These are phyloP conservation scores for Colletotrichum lini DNA, from an alignment of 2,329 filamentous ascomycete genomes.

Conservation along the genomic window DNA sequence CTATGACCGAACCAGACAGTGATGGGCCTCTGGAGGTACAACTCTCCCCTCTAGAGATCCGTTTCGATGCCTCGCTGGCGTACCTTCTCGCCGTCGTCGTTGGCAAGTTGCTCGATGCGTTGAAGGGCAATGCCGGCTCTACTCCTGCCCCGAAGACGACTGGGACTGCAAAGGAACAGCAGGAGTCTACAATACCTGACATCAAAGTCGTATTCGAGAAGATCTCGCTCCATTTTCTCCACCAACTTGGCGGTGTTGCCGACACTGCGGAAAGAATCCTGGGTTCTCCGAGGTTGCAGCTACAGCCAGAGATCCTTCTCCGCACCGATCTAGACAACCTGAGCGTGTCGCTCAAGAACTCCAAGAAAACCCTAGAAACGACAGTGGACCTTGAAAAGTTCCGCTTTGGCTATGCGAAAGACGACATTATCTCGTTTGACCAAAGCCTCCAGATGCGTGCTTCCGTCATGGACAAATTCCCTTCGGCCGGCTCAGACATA, in stretches of 20 bases:
- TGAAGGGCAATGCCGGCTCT: constrained; percentile 51
- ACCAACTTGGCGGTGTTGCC: constrained; percentile 66
- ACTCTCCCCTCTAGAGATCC: constrained; percentile 66
- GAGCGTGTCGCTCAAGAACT: constrained; percentile 49
- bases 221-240: constrained; percentile 69
- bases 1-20: constrained; percentile 35
- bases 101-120: constrained; percentile 62
- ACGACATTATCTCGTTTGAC: constrained; percentile 76
- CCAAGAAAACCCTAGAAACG: constrained; percentile 49
- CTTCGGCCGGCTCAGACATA: constrained; percentile 70
- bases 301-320: constrained; percentile 66
- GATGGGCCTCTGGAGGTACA: constrained; percentile 63
- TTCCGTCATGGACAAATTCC: constrained; percentile 72
- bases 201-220: constrained; percentile 63
- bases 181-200: constrained; percentile 49
- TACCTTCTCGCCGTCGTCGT: constrained; percentile 68
- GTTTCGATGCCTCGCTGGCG: constrained; percentile 70
- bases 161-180: constrained; percentile 25
- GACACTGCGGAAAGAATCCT: constrained; percentile 64
- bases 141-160: constrained; percentile 37
- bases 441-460: constrained; percentile 69
- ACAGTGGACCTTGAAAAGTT: constrained; percentile 70
- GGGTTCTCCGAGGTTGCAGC: constrained; percentile 56
- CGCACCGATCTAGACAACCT: constrained; percentile 65
- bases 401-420: constrained; percentile 73